phyloP scores from a whole-genome alignment of 441 rosid species.

The Gossypium laxum region DNA sequence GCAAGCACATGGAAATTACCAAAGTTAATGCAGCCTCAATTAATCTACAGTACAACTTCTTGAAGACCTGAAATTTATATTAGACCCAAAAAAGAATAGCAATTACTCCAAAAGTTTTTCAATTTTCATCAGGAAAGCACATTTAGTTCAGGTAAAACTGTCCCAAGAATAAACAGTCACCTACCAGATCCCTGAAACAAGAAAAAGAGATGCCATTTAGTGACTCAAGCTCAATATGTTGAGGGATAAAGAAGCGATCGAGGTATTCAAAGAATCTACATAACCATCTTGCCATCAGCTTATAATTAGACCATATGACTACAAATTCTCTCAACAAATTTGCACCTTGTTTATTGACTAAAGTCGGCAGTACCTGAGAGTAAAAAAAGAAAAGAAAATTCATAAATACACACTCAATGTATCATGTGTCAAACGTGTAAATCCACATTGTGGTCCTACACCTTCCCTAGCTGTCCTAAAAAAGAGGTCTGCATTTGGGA shows the following conservation, averaged over 20 bases:
- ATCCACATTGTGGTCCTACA: neutral
- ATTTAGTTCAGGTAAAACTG: neutral
- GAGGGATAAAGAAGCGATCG: constrained; percentile 27
- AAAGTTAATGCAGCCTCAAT: constrained; percentile 16
- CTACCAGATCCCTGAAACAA: constrained; percentile 23
- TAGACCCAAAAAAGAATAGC: neutral
- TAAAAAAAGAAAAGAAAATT: neutral
- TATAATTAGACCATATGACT: constrained; percentile 32
- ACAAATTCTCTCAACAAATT: constrained; percentile 25
- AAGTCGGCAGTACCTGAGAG: constrained; percentile 25
- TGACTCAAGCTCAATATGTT: constrained; percentile 12
- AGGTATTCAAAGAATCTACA: constrained; percentile 28
- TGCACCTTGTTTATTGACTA: constrained; percentile 19
- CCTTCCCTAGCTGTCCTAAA: neutral
- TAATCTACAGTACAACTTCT: constrained; percentile 14
- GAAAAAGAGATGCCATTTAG: constrained; percentile 17
- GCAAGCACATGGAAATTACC: constrained; percentile 13
- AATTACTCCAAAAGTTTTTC: neutral
- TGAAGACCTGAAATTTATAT: constrained; percentile 22
- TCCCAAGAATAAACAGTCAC: constrained; percentile 5
- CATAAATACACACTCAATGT: neutral
- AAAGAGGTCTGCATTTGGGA: neutral
- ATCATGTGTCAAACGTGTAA: neutral
- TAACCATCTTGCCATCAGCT: constrained; percentile 32
- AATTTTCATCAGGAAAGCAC: constrained; percentile 1